Conservation (phyloP, 495 filamentous ascomycete genomes). For the Lophiostoma macrostomum region DNA sequence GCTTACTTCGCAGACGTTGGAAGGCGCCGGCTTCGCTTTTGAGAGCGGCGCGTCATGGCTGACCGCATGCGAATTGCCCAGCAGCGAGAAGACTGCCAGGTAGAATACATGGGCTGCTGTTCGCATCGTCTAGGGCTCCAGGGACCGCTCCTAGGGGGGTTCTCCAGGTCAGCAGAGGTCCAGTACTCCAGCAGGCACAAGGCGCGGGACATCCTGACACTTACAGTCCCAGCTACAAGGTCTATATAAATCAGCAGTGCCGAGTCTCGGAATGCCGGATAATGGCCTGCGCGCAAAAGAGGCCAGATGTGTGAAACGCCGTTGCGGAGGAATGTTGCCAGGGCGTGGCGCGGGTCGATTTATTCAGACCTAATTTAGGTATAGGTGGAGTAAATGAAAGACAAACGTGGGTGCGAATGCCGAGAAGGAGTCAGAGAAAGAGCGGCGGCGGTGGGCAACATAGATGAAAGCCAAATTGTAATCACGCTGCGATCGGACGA, state of each 20-base stretch:
- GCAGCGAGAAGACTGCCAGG: slow-evolving; percentile 72
- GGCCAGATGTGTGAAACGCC: slow-evolving; percentile 27
- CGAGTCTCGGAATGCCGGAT: slow-evolving; percentile 6
- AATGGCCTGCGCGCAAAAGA: slow-evolving; percentile 20
- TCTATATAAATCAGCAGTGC: slow-evolving; percentile 12
- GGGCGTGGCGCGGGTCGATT: background rate
- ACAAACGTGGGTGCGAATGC: slow-evolving; percentile 10
- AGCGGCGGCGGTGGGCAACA: background rate
- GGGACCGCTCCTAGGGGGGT: background rate
- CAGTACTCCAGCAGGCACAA: background rate
- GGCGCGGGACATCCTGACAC: slow-evolving; percentile 23
- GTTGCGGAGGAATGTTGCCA: slow-evolving; percentile 1
- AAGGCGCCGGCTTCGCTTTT: slow-evolving; percentile 41
- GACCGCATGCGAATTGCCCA: slow-evolving; percentile 45
- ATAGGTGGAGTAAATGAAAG: slow-evolving; percentile 15
- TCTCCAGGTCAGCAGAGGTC: slow-evolving; percentile 25
- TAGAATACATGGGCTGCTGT: slow-evolving; percentile 68
- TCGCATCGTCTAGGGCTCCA: slow-evolving; percentile 51
- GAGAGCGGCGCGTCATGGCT: slow-evolving; percentile 39
- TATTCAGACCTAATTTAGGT: slow-evolving; percentile 17
- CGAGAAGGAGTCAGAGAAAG: slow-evolving; percentile 6
- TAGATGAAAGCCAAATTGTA: slow-evolving; percentile 20
- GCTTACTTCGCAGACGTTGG: slow-evolving; percentile 68
- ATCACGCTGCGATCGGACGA: slow-evolving; percentile 22
- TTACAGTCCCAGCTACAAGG: slow-evolving; percentile 8